phyloP scores from a whole-genome alignment of 2,329 filamentous ascomycete genomes.

The Beauveria asiatica region DNA sequence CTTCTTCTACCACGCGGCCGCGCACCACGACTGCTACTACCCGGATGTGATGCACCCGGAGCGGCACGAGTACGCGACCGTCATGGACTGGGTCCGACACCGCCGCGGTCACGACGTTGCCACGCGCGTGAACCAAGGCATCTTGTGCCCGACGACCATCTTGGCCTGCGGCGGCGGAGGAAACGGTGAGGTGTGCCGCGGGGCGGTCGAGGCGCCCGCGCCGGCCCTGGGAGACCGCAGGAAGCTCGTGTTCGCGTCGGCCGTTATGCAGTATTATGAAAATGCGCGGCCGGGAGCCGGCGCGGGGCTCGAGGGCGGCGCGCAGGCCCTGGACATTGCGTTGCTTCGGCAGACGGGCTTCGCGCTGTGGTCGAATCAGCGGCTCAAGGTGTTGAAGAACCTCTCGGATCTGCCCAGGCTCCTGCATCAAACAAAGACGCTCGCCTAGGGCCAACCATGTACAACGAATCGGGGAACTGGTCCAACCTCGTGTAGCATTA shows the following conservation, averaged over 20 bases:
- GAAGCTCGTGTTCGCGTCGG: background rate
- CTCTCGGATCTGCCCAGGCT: background rate
- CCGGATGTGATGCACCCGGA: conserved; percentile 7
- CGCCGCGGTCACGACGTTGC: background rate
- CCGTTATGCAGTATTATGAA: conserved; percentile 3
- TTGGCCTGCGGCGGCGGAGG: background rate
- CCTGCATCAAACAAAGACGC: background rate
- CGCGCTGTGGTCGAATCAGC: conserved; percentile 8
- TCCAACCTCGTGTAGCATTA: background rate
- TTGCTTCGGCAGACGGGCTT: conserved; percentile 4
- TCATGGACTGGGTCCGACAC: background rate
- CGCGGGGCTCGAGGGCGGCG: background rate
- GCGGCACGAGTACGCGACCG: conserved; percentile 4
- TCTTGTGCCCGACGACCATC: background rate
- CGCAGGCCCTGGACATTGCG: background rate
- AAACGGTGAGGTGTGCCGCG: background rate
- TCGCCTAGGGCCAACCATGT: background rate
- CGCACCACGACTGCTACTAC: conserved; percentile 9
- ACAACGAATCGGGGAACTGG: background rate
- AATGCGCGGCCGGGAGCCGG: background rate
- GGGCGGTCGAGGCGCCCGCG: background rate
- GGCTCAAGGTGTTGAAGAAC: background rate
- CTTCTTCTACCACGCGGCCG: conserved; percentile 9
- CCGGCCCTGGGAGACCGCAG: background rate
- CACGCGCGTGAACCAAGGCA: conserved; percentile 3